Base-by-base conservation (phyloP, 2,329 filamentous ascomycete genomes). In the Aspergillus persii region DNA sequence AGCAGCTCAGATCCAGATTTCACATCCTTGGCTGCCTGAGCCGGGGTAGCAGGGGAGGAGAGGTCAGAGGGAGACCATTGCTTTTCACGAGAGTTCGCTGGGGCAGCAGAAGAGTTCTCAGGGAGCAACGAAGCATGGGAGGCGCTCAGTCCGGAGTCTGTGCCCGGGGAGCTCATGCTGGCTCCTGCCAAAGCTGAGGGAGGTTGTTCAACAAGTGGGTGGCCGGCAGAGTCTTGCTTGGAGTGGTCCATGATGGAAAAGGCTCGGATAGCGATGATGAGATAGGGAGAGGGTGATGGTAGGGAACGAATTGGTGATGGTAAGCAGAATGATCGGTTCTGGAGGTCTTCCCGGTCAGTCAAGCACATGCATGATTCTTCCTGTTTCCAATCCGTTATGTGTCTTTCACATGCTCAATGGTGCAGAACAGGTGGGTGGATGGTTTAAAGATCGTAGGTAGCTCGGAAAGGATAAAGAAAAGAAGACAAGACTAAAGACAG, bases 1-100 rank as follows among this genome's bases (percentile, higher is more conserved):
- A 85, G 71, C 41, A 85, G 69, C 39, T 85, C 83, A 57, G 80
- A 78, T 12, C 78, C 79, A 3, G 78, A 78, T 48, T 72, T 75
- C 41, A 78, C 79, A 58, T 79, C 80, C 50, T 75, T 77, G 12
- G 76, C 77, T 27, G 74, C 74, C 54, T 81, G 74, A 4, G 75
- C 70, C 3, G 77, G 75, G 27, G 75, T 79, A 63, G 62, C 64
- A 12, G 70, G 66, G 46, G 66, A 63, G 30, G 56, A 23, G 23
- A 53, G 33, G 53, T 64, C 59, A 7, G 68, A 33, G 48, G 60
- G 62, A 33, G 66, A 58, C 57, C 60, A 31, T 18, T 18, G 26
- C 30, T 47, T 26, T 4, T 47, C 8, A 26, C 44, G 18, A 23
- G 53, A 23, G 9, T 36, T 39, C 6, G 11, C 41, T 5, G 50